These are phyloP conservation scores for Haplosporangium sp. DNA, from an alignment of 371 early-diverging fungal genomes.

Conservation along the genomic window DNA sequence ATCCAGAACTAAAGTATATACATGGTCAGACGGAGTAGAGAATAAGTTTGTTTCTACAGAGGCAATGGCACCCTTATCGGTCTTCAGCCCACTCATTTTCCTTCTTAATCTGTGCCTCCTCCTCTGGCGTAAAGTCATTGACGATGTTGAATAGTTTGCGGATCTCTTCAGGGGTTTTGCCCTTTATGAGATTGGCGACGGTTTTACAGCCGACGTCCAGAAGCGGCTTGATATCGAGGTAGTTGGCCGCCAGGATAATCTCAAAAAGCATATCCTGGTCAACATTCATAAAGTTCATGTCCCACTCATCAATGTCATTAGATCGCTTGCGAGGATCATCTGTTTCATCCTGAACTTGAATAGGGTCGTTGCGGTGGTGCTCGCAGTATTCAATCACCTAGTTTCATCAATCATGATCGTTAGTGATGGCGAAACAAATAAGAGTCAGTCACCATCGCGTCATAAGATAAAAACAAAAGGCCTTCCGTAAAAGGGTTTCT, in stretches of 20 bases:
- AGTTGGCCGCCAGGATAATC: constrained; percentile 91
- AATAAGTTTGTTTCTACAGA: too few relatives aligned
- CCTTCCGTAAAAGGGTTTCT: constrained; percentile 6
- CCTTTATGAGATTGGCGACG: constrained; percentile 98
- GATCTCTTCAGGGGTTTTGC: constrained; percentile 93
- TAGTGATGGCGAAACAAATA: too few relatives aligned
- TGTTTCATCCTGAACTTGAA: constrained; percentile 64
- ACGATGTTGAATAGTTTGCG: constrained; percentile 94
- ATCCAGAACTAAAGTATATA: too few relatives aligned
- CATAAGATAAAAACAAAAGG: too few relatives aligned
- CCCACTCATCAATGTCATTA: constrained; percentile 86
- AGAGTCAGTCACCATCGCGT: too few relatives aligned
- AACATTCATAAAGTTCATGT: constrained; percentile 82
- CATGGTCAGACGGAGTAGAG: too few relatives aligned
- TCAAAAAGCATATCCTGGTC: constrained; percentile 85
- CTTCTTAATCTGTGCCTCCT: constrained; percentile 89
- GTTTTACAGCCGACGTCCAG: constrained; percentile 97
- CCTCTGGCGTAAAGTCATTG: constrained; percentile 97
- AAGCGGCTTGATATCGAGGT: constrained; percentile 95
- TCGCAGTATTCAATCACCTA: constrained; percentile 86
- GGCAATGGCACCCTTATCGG: constrained; percentile 61
- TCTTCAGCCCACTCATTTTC: constrained; percentile 94
- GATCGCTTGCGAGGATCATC: constrained; percentile 70
- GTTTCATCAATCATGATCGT: background rate
- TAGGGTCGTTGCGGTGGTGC: constrained; percentile 79